These are phyloP conservation scores for Phialocephala sp. DNA, from an alignment of 2,329 filamentous ascomycete species.

Conservation along the genomic window DNA sequence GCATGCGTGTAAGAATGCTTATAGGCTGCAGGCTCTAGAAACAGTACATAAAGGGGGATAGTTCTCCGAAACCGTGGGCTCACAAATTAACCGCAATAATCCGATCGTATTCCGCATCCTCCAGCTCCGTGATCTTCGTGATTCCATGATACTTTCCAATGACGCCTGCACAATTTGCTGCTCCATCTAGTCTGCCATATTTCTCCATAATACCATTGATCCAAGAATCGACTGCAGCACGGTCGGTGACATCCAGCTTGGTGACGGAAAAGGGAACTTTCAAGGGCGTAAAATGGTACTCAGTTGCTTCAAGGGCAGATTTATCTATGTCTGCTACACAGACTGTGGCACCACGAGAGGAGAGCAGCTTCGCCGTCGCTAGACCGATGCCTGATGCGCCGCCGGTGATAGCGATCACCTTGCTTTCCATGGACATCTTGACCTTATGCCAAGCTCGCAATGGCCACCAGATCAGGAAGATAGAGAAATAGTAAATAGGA, in stretches of 20 bases:
- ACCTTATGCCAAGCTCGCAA: neutral
- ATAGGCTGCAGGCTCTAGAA: neutral
- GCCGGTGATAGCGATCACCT: constrained; percentile 78
- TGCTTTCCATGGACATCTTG: constrained; percentile 44
- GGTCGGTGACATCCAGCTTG: constrained; percentile 44
- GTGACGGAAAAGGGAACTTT: constrained; percentile 35
- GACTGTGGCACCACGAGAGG: constrained; percentile 36
- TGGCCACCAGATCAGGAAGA: neutral
- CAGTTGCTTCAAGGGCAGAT: constrained; percentile 35
- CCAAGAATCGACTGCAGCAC: constrained; percentile 45
- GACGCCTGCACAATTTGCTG: constrained; percentile 57
- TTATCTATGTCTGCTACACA: constrained; percentile 35
- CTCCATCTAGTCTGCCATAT: constrained; percentile 48
- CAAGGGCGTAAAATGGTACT: constrained; percentile 42
- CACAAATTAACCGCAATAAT: constrained; percentile 46
- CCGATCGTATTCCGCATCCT: constrained; percentile 48
- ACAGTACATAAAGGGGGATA: constrained; percentile 42
- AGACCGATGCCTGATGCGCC: constrained; percentile 79
- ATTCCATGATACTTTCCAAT: constrained; percentile 44
- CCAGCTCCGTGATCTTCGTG: constrained; percentile 38
- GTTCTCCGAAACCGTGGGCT: too few species aligned
- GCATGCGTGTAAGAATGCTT: too few species aligned
- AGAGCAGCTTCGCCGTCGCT: constrained; percentile 64
- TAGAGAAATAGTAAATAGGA: neutral
- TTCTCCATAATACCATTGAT: constrained; percentile 44